Evolutionary conservation across 129 eudicot species (phyloP).

Genomic region (Tanacetum coccineum): DNA sequence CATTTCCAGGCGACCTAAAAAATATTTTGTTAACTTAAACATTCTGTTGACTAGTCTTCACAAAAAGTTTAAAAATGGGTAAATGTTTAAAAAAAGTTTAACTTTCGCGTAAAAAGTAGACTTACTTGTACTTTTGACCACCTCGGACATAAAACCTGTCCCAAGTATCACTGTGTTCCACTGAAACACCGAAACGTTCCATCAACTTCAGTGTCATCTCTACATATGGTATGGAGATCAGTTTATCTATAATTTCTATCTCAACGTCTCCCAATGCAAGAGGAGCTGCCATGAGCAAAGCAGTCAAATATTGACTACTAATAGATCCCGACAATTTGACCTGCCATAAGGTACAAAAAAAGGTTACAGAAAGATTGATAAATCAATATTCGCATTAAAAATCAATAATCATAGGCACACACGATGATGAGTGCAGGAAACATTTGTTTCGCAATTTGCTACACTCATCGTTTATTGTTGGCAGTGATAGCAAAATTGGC

Average conservation of each 20-base stretch:
- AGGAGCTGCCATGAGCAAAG: slow-evolving; percentile 97
- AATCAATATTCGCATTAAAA: not conserved
- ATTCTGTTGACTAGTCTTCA: slow-evolving; percentile 6
- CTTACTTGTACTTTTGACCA: slow-evolving; percentile 97
- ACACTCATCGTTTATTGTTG: too few species aligned
- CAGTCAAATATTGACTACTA: slow-evolving; percentile 96
- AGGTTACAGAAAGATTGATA: slow-evolving; percentile 3
- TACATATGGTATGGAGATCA: slow-evolving; percentile 90
- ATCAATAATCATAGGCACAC: too few species aligned
- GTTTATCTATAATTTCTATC: slow-evolving; percentile 85
- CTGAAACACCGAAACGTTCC: slow-evolving; percentile 91
- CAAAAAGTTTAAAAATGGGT: not conserved
- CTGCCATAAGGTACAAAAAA: slow-evolving; percentile 28
- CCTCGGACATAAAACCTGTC: slow-evolving; percentile 75
- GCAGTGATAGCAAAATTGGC: too few species aligned
- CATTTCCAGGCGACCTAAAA: slow-evolving; percentile 90
- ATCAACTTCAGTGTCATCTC: slow-evolving; percentile 98
- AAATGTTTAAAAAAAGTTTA: slow-evolving; percentile 4
- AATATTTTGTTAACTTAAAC: not conserved
- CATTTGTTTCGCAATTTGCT: too few species aligned
- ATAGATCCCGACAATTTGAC: slow-evolving; percentile 93
- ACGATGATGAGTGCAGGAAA: too few species aligned
- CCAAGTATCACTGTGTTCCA: slow-evolving; percentile 81
- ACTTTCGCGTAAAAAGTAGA: slow-evolving; percentile 7
- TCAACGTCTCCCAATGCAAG: slow-evolving; percentile 87